These are phyloP conservation scores for Globisporangium middletonii DNA, from an alignment of 352 stramenopile species.

Conservation along the genomic window DNA sequence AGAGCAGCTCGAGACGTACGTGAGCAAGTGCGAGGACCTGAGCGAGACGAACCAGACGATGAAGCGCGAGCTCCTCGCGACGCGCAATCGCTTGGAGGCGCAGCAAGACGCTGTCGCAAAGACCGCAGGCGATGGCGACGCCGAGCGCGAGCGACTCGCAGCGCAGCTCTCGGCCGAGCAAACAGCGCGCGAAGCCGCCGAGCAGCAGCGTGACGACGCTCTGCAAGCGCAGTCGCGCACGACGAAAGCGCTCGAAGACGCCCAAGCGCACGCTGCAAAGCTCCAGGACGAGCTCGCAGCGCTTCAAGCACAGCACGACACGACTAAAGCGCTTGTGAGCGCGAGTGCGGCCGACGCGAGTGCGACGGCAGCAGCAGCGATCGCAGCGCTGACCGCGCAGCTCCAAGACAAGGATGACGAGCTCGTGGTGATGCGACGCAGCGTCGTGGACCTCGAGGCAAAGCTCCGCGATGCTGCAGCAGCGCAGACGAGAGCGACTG, in stretches of 20 bases:
- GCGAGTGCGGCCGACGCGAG: constrained; percentile 13
- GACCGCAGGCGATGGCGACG: constrained; percentile 13
- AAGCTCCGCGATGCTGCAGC: not conserved
- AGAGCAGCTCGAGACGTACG: constrained; percentile 16
- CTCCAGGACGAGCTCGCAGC: constrained; percentile 28
- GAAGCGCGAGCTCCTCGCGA: constrained; percentile 25
- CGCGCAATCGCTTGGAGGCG: constrained; percentile 13
- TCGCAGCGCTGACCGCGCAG: constrained; percentile 7
- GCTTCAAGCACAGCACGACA: constrained; percentile 16
- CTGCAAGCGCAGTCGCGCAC: constrained; percentile 1
- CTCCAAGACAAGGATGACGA: constrained; percentile 9
- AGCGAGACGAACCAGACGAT: constrained; percentile 21
- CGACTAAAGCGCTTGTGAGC: constrained; percentile 12
- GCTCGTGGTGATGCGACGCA: constrained; percentile 1
- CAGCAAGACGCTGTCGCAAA: constrained; percentile 1
- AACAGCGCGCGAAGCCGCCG: not conserved
- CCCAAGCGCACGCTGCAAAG: constrained; percentile 16
- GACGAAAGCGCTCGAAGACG: constrained; percentile 25
- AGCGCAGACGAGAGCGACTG: not conserved
- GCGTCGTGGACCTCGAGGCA: not conserved
- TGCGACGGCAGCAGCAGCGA: constrained; percentile 17
- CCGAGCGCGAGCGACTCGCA: constrained; percentile 15
- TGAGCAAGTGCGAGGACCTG: constrained; percentile 23
- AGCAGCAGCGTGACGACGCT: constrained; percentile 12
- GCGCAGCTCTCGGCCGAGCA: constrained; percentile 5